Evolutionary conservation across 1,284 basidiomycete genomes (phyloP).

Genomic region (Limonomyces culmigenus): DNA sequence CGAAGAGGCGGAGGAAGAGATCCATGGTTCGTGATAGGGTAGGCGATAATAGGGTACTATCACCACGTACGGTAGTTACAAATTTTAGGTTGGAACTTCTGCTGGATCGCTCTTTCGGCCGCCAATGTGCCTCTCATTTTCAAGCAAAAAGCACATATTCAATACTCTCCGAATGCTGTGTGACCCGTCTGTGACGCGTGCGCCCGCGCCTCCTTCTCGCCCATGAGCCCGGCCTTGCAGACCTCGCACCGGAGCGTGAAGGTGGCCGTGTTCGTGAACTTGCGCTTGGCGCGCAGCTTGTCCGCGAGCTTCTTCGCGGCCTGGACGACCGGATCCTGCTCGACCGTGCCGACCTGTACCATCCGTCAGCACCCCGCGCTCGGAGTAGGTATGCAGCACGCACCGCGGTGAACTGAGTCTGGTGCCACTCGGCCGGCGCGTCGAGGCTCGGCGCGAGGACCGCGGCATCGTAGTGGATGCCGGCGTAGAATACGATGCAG

Average conservation of each 20-base stretch:
- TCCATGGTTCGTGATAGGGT: neutral
- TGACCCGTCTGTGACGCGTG: constrained; percentile 84
- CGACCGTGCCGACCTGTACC: constrained; percentile 8
- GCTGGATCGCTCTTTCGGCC: too few species aligned
- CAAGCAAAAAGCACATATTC: too few species aligned
- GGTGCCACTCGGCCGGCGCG: constrained; percentile 74
- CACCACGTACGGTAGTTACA: too few species aligned
- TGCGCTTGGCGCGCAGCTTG: constrained; percentile 55
- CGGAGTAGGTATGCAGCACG: constrained; percentile 8
- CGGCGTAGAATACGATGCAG: constrained; percentile 74
- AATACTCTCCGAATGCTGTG: constrained; percentile 80
- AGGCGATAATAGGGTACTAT: too few species aligned
- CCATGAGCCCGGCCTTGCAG: constrained; percentile 68
- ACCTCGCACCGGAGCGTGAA: constrained; percentile 80
- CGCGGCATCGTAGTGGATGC: constrained; percentile 87
- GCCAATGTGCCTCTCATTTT: too few species aligned
- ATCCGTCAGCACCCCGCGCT: constrained; percentile 8
- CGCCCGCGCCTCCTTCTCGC: constrained; percentile 79
- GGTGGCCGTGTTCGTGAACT: constrained; percentile 81
- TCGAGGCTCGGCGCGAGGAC: constrained; percentile 63
- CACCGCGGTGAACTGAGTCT: constrained; percentile 62
- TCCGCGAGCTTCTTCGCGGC: constrained; percentile 60
- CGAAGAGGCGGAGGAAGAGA: too few species aligned
- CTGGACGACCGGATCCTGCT: constrained; percentile 34
- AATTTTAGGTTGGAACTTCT: too few species aligned